phyloP scores from a whole-genome alignment of 306 rosid species.

The Amphicarpaea edgeworthii region DNA sequence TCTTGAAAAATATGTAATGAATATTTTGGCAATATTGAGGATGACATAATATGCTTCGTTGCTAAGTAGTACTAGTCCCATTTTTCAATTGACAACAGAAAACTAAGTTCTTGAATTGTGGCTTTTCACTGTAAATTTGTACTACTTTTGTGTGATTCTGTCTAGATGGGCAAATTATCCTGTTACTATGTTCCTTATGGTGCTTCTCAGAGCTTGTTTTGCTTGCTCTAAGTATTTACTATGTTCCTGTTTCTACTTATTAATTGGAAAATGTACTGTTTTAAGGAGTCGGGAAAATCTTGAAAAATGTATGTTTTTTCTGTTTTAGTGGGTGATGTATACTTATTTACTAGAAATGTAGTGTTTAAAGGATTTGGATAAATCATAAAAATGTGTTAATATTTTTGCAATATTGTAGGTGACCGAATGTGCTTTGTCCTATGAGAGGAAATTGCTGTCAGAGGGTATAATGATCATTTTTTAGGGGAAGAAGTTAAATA shows the following conservation, averaged over 20 bases:
- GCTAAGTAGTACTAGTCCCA: background rate
- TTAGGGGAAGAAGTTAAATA: background rate
- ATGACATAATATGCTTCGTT: background rate
- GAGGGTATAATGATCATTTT: background rate
- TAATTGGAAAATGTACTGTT: background rate
- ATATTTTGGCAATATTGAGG: background rate
- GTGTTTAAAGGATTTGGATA: background rate
- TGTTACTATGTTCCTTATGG: constrained; percentile 1
- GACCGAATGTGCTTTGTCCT: constrained; percentile 12
- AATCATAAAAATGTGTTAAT: background rate
- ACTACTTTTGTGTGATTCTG: background rate
- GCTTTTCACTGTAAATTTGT: background rate
- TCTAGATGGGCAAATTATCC: background rate
- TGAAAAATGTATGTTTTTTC: background rate
- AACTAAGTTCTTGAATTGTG: background rate
- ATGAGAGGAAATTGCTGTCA: background rate
- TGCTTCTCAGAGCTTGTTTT: constrained; percentile 10
- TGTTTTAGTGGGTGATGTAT: background rate
- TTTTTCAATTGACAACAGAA: background rate
- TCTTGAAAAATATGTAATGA: background rate
- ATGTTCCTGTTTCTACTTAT: background rate
- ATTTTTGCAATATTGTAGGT: background rate
- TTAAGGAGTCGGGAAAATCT: background rate
- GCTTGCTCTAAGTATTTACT: background rate
- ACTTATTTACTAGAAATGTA: background rate